These are phyloP conservation scores for Cercospora sojina DNA, from an alignment of 2,329 filamentous ascomycete genomes.

Conservation along the genomic window DNA sequence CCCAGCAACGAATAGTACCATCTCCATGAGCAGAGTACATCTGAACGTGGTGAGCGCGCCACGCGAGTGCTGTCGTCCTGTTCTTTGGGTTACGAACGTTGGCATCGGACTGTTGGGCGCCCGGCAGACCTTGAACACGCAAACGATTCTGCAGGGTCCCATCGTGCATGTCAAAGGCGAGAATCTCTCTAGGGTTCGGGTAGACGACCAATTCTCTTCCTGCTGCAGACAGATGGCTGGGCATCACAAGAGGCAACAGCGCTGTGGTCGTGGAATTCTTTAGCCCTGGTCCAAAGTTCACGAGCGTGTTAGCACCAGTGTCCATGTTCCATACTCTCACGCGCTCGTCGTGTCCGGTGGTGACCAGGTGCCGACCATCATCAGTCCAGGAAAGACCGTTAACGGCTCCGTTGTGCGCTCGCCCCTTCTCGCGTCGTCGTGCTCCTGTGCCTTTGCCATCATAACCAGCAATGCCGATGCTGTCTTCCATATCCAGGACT, in stretches of 20 bases:
- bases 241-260: slow-evolving; percentile 53
- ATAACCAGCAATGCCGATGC: slow-evolving; percentile 61
- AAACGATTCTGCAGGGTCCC: slow-evolving; percentile 71
- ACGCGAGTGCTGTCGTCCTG: slow-evolving; percentile 72
- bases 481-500: slow-evolving; percentile 80
- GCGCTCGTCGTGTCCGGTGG: slow-evolving; percentile 76
- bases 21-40: slow-evolving; percentile 83
- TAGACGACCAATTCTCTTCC: slow-evolving; percentile 71
- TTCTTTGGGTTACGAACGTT: slow-evolving; percentile 41
- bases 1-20: slow-evolving; percentile 79
- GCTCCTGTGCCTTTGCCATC: slow-evolving; percentile 48
- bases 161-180: slow-evolving; percentile 76
- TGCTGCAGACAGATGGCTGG: slow-evolving; percentile 56
- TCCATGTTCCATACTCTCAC: slow-evolving; percentile 84
- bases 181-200: slow-evolving; percentile 72
- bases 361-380: slow-evolving; percentile 72
- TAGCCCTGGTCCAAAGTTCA: slow-evolving; percentile 79
- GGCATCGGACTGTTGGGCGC: slow-evolving; percentile 12
- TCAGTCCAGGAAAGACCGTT: slow-evolving; percentile 85
- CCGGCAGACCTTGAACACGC: slow-evolving; percentile 54
- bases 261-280: slow-evolving; percentile 60
- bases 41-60: slow-evolving; percentile 68
- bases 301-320: slow-evolving; percentile 81
- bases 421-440: slow-evolving; percentile 42
- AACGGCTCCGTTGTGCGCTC: slow-evolving; percentile 76